Percentiles rank a stretch among this genome's conserved stretches.
phyloP scores from a whole-genome alignment of 306 rosid genomes.

The Luffa aegyptiaca region DNA sequence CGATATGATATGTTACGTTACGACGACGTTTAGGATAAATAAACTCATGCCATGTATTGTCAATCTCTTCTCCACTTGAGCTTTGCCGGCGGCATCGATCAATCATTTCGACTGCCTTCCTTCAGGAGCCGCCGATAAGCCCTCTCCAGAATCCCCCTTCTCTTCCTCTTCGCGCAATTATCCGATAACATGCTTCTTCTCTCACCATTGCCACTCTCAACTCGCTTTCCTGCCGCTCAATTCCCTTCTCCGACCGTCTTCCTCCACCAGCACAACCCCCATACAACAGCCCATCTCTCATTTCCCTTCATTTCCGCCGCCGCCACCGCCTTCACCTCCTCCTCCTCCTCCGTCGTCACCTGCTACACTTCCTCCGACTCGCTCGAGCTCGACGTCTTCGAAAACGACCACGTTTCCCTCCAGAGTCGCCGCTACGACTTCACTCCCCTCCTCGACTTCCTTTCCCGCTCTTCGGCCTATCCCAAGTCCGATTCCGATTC shows the following conservation, averaged over 20 bases:
- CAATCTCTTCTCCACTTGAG: not conserved
- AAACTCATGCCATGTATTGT: not conserved
- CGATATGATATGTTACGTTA: not conserved
- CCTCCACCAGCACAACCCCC: conserved; percentile 17
- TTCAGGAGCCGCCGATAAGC: not conserved
- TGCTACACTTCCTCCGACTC: conserved; percentile 21
- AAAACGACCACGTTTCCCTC: conserved; percentile 35
- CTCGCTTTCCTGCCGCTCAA: conserved; percentile 23
- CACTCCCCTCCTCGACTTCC: conserved; percentile 61
- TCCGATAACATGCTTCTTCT: conserved; percentile 26
- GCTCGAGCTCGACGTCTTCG: conserved; percentile 21
- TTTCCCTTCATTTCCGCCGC: conserved; percentile 11
- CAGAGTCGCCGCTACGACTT: conserved; percentile 64
- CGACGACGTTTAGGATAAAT: not conserved
- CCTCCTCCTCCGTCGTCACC: conserved; percentile 23
- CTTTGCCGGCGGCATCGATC: not conserved
- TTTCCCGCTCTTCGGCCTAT: conserved; percentile 22
- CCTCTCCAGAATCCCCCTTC: not conserved
- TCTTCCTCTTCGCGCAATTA: not conserved
- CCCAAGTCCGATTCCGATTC: not conserved
- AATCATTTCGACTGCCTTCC: not conserved
- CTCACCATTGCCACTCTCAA: conserved; percentile 20
- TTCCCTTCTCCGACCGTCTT: conserved; percentile 17
- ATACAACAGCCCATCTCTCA: conserved; percentile 13
- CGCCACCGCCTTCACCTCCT: conserved; percentile 3